Evolutionary conservation across 495 filamentous ascomycete genomes (phyloP), one percentile per base, ranked within the genome.

Genomic region (Penicillium steckii): DNA sequence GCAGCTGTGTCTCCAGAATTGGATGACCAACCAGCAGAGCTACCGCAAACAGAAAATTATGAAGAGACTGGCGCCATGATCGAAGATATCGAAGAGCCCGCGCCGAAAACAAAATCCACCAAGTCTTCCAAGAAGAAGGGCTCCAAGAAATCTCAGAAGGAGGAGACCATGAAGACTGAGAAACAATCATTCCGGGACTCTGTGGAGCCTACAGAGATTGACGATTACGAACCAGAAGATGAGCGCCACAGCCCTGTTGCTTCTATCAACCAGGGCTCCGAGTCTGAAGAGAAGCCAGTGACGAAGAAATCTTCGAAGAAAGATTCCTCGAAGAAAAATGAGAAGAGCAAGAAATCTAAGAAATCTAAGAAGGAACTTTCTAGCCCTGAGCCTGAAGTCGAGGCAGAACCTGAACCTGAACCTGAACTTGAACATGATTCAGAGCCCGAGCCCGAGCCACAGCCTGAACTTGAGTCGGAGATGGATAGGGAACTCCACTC

Each of bases 261-360:
- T 23, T 41, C 38, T 12, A 19, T 41, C 38, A 38, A 22, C 21
- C 50, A 27, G 43, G 41, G 62, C 33, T 61, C 66, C 5, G 68
- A 72, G 53, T 53, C 55, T 22, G 69, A 73, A 15, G 59, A 55
- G 44, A 68, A 73, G 38, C 48, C 55, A 32, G 43, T 47, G 15
- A 60, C 62, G 23, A 74, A 68, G 50, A 66, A 68, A 42, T 46
- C 52, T 3, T 54, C 50, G 18, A 66, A 64, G 64, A 72, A 80
- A 67, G 67, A 62, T 61, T n/a, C 52, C 4, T 54, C 50, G 18
- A 66, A 64, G 64, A 72, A 80, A 67, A 66, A 62, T 61, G 72
- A 68, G 21, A 67, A 73, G 29, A 67, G 72, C 8, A 82, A 78
- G 42, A 80, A 77, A 45, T 65, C 69, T 22, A 84, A 80, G 59